Base-by-base conservation (phyloP, 306 rosid genomes). In the Citrullus colocynthis region DNA sequence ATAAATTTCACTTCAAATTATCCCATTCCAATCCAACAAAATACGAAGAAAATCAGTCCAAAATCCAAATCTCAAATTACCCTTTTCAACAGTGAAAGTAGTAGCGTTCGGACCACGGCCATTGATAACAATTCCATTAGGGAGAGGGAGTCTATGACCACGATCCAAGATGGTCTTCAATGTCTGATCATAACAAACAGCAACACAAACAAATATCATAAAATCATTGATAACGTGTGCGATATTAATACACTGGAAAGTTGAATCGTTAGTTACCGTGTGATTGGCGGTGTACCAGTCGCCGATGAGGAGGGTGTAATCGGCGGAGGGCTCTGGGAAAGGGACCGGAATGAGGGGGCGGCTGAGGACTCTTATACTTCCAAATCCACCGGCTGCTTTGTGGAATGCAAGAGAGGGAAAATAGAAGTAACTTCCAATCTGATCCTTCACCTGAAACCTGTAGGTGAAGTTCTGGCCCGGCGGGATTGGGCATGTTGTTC, bases 301-400 rank as follows among this genome's bases (percentile, higher is more conserved):
- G 45, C 97, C 98, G n/a, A 95, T 86, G 0, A 95, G 96, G 56
- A 95, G 16, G 12, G 88, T 13, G 87, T 57, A 87, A 80, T 95
- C 98, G 17, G 74, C 92, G 36, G 90, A 87, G 0, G 98, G 98
- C 1, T 86, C 93, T 5, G 97, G 93, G 78, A 95, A 95, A 32
- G 98, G 98, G 73, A 95, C 98, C 0, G 97, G 98, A 74, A 95
- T 92, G 30, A 79, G 83, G 11, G 98, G 97, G 72, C 98, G 83
- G 84, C 97, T 95, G 24, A 90, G 97, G 78, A 92, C 81, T 84
- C 86, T 94, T 69, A 94, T 86, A 24, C 80, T 82, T 0, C 98
- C 98, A 81, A 89, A 94, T 4, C 90, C 98, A 79, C 97, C 98
- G 24, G 96, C 96, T 18, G 98, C 97, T 49, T 94, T 94, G 65